A percentile compares a stretch with the other conserved stretches of the same genome.
phyloP scores from a whole-genome alignment of 106 monocot genomes.

The Allium sativum region DNA sequence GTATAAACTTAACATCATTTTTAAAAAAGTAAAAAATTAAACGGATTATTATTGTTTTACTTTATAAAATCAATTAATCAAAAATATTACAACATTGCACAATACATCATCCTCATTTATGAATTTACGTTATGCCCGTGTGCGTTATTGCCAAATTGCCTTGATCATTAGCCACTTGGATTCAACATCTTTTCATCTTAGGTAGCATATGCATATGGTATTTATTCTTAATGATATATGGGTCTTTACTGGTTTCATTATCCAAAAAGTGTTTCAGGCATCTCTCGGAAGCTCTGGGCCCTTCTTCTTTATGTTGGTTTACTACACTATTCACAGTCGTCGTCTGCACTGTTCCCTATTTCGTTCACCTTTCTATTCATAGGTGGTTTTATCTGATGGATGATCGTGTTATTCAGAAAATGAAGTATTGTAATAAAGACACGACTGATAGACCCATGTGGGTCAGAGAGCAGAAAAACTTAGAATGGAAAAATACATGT shows the following conservation, averaged over 20 bases:
- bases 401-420: constrained; percentile 13
- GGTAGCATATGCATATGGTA: constrained; percentile 17
- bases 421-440: constrained; percentile 8
- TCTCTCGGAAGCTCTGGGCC: constrained; percentile 3
- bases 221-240: constrained; percentile 15
- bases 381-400: constrained; percentile 15
- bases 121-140: too few relatives aligned
- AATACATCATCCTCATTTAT: too few relatives aligned
- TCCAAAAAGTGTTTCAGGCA: background rate
- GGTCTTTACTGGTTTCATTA: background rate
- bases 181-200: constrained; percentile 21
- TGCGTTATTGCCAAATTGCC: constrained; percentile 16
- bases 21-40: too few relatives aligned
- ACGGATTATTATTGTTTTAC: too few relatives aligned
- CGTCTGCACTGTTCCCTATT: constrained; percentile 11
- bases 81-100: too few relatives aligned
- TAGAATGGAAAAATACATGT: background rate
- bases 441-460: constrained; percentile 5
- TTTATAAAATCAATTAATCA: too few relatives aligned
- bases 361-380: constrained; percentile 6
- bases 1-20: too few relatives aligned
- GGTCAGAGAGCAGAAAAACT: constrained; percentile 7
- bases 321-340: background rate
- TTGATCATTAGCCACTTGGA: constrained; percentile 21
- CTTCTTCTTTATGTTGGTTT: constrained; percentile 6